Evolutionary conservation across 148 eudicot species (phyloP), one percentile per base, ranked within the genome.

Genomic region (Arbutus unedo): DNA sequence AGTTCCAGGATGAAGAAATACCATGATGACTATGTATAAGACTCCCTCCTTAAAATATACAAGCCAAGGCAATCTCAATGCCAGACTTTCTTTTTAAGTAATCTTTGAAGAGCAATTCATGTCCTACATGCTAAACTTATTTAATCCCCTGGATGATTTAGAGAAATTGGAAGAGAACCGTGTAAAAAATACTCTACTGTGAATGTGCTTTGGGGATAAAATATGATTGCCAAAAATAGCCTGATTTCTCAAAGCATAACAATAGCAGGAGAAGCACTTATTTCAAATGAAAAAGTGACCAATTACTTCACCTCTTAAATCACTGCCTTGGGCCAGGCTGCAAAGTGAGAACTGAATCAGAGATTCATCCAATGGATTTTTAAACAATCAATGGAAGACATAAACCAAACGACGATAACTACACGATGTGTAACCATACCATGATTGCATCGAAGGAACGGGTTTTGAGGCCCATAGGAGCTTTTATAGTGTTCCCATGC

Each of bases 381-480:
- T 38, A 23, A 70, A 31, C 4, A 6, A 16, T 4, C 16, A 70
- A 41, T 10, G 47, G 47, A 70, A 23, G 72, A 31, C 41, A 70
- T 15, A 6, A 14, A 70, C 41, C 21, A 72, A 44, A 45, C 10
- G 51, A 2, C 13, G 18, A 72, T 18, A 72, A 43, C 49, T 3
- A 72, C 9, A 3, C 19, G 47, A 71, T 1, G 13, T 38, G 48
- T 70, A 47, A 73, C 23, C 76, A 74, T 92, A 92, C 95, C 95
- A 89, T 84, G 83, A 91, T 92, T 64, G 95, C 82, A 85, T 92
- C 93, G 48, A 92, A 92, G 75, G 95, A 90, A 38, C 93, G 90
- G n/a, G 95, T 92, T 86, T 91, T 92, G 51, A 91, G 93, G 45
- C 93, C 93, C 82, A 89, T 87, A 74, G 95, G 95, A 81, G 95